Conservation (phyloP, 148 eudicot genomes). For the Cornus florida region DNA sequence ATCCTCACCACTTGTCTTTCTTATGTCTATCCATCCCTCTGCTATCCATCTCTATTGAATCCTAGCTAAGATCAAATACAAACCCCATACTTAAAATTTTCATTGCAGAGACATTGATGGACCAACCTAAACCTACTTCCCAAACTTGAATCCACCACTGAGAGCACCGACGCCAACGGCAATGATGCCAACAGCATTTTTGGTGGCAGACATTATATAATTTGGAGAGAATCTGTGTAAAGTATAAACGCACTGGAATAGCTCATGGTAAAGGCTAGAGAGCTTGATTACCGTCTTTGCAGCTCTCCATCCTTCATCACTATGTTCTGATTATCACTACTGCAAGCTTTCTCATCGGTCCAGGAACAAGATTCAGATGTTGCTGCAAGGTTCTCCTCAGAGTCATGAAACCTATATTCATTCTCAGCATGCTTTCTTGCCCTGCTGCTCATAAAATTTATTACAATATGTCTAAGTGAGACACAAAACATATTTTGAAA, state of each 20-base stretch:
- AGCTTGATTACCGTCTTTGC: constrained; percentile 48
- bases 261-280: constrained; percentile 9
- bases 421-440: constrained; percentile 45
- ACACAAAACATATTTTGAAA: constrained; percentile 7
- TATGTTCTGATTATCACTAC: constrained; percentile 64
- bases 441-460: constrained; percentile 49
- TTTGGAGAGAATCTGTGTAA: neutral
- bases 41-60: too few species aligned
- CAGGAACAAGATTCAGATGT: constrained; percentile 59
- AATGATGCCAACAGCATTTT: too few species aligned
- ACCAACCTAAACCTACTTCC: too few species aligned
- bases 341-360: constrained; percentile 60
- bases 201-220: neutral
- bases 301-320: constrained; percentile 44
- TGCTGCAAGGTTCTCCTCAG: constrained; percentile 43
- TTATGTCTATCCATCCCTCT: too few species aligned
- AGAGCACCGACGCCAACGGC: too few species aligned
- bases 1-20: too few species aligned
- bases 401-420: constrained; percentile 32
- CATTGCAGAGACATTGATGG: too few species aligned
- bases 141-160: too few species aligned
- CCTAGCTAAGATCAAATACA: too few species aligned
- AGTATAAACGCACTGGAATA: neutral
- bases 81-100: too few species aligned
- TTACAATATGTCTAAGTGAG: neutral